phyloP scores from a whole-genome alignment of 768 basidiomycete genomes.

The Auricularia sp. region DNA sequence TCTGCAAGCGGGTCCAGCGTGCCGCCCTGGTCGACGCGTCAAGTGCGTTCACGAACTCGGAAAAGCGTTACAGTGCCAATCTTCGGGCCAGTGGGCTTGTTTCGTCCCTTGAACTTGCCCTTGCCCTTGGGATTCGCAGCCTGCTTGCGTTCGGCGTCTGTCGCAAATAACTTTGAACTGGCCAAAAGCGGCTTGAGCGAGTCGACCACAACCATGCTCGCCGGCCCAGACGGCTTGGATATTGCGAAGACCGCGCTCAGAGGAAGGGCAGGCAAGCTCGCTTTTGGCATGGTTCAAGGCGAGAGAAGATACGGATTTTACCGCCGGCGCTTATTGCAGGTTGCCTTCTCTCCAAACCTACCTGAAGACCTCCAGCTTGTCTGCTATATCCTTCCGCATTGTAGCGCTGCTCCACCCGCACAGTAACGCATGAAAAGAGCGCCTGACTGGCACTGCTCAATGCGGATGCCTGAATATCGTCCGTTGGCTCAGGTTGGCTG shows the following conservation, averaged over 20 bases:
- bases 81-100: constrained; percentile 29
- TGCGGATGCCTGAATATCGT: too few species aligned
- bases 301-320: background rate
- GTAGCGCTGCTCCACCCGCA: too few species aligned
- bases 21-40: constrained; percentile 72
- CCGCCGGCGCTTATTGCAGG: too few species aligned
- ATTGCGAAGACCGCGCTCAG: constrained; percentile 79
- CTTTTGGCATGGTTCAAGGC: constrained; percentile 52
- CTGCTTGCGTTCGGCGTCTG: constrained; percentile 6
- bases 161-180: constrained; percentile 66
- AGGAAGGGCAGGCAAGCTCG: constrained; percentile 40
- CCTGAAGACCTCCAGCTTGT: too few species aligned
- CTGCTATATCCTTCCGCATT: too few species aligned
- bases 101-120: constrained; percentile 40
- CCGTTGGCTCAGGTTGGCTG: too few species aligned
- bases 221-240: constrained; percentile 84
- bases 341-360: too few species aligned
- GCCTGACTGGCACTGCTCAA: too few species aligned
- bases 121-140: constrained; percentile 35
- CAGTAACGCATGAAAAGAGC: too few species aligned
- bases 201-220: constrained; percentile 86
- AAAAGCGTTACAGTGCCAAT: constrained; percentile 9
- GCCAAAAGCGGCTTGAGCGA: constrained; percentile 70
- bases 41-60: too few species aligned
- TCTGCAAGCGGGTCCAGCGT: constrained; percentile 95